Evolutionary conservation across 148 eudicot genomes (phyloP).

Genomic region (Rhododendron williamsianum): DNA sequence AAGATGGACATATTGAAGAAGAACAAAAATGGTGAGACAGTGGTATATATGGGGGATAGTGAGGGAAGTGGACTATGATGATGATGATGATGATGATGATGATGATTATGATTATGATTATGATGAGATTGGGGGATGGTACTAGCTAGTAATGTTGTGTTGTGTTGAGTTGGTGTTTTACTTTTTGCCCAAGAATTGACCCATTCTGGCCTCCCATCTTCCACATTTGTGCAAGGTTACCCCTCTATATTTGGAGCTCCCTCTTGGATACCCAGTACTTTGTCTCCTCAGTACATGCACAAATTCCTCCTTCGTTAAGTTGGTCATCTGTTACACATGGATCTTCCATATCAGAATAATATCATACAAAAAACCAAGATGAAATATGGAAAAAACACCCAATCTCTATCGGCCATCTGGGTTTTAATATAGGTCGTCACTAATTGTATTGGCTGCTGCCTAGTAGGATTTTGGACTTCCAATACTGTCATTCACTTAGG

Average conservation of each 20-base stretch:
- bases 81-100: not conserved
- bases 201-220: conserved; percentile 99
- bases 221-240: conserved; percentile 99
- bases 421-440: no score
- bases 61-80: not conserved
- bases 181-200: conserved; percentile 98
- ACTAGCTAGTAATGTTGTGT: not conserved
- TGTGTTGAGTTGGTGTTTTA: conserved; percentile 16
- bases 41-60: not conserved
- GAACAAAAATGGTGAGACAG: not conserved
- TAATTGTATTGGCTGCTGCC: no score
- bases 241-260: conserved; percentile 94
- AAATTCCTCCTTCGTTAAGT: conserved; percentile 92
- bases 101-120: not conserved
- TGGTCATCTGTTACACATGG: conserved; percentile 54
- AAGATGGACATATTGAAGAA: not conserved
- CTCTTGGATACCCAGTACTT: conserved; percentile 95
- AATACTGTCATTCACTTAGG: no score
- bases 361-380: not conserved
- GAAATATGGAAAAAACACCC: not conserved
- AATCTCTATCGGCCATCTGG: no score
- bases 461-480: no score
- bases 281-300: conserved; percentile 94
- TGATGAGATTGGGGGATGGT: not conserved
- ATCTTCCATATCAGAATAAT: not conserved